Conservation (phyloP, 2,329 filamentous ascomycete species). For the Corynespora cassiicola region DNA sequence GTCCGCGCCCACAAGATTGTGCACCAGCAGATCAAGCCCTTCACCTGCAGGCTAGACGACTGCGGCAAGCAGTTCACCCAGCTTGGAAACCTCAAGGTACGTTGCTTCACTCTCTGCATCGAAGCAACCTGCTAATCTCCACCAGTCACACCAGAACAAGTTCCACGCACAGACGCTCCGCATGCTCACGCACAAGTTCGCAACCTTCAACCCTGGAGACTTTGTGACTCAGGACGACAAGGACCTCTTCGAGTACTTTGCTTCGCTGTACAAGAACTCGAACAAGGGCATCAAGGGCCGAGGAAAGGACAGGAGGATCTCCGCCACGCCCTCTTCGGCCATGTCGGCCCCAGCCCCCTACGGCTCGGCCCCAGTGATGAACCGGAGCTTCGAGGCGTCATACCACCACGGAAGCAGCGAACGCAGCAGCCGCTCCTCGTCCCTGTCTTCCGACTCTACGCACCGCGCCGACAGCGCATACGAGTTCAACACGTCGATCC, state of each 20-base stretch:
- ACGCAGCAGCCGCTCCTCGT: conserved; percentile 43
- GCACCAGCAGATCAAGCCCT: conserved; percentile 79
- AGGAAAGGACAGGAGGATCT: conserved; percentile 80
- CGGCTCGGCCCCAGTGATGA: conserved; percentile 22
- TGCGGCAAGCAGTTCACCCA: conserved; percentile 91
- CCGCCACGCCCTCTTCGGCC: conserved; percentile 36
- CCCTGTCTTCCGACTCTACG: conserved; percentile 37
- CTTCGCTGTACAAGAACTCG: conserved; percentile 90
- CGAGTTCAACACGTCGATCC: conserved; percentile 38
- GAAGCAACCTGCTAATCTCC: conserved; percentile 14
- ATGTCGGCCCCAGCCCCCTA: conserved; percentile 34
- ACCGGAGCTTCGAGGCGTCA: conserved; percentile 26
- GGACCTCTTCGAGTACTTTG: conserved; percentile 84
- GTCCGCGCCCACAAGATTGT: conserved; percentile 83
- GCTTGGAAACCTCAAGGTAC: conserved; percentile 87
- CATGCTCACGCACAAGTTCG: conserved; percentile 74
- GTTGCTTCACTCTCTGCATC: not conserved
- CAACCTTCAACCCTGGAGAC: conserved; percentile 66
- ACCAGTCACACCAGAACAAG: conserved; percentile 87
- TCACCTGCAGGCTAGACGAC: conserved; percentile 78
- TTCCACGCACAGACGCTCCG: conserved; percentile 82
- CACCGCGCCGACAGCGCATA: conserved; percentile 32
- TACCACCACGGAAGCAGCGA: conserved; percentile 38
- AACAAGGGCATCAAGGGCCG: conserved; percentile 98
- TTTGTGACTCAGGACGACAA: conserved; percentile 72